Base-by-base conservation (phyloP, 768 basidiomycete species). In the Termitomyces sp. region DNA sequence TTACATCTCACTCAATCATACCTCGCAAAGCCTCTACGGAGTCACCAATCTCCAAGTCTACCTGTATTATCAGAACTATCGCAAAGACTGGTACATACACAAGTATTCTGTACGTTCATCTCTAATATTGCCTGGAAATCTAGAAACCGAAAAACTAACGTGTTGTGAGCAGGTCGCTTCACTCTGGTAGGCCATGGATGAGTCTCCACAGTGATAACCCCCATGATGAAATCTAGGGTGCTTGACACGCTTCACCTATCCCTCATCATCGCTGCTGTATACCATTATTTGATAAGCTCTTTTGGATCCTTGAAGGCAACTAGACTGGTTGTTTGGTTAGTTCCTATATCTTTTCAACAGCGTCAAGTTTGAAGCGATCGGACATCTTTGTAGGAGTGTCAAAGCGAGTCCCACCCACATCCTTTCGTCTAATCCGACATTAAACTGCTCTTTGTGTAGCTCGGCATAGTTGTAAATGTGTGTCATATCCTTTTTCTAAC, bases 191-290 rank as follows among this genome's bases (percentile, higher is more conserved):
- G 58, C 44, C 11, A 17, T 34, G 26, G 34, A 17, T 15, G 17
- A 41, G 11, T 34, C 44, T 38, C 14, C 6, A 35, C 5, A n/a
- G 2, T 9, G 15, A 12, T 12, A n/a, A 12, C 46, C 12, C 14
- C 47, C 45, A 17, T n/a, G n/a, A 55, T 41, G 24, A 19, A 9
- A 6, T 30, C 9, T 14, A 65, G 64, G 62, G 30, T 51, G 11
- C 44, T 65, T 38, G 69, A 70, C 50, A 60, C 64, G 21, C 41
- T 66, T 28, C 66, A 69, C 42, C 59, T 70, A 11, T 58, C 62
- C 2, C 53, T 68, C 26, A 68, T 59, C 19, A 53, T 64, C 35
- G 59, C 61, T 34, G 62, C 65, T 5, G 47, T 70, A n/a, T 70
- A 69, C 47, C 62, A 67, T 53, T 70, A 70, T 48, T 32, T 64